Conservation (phyloP, 202 grass and related monocot species). For the Dendrocalamus latiflorus region DNA sequence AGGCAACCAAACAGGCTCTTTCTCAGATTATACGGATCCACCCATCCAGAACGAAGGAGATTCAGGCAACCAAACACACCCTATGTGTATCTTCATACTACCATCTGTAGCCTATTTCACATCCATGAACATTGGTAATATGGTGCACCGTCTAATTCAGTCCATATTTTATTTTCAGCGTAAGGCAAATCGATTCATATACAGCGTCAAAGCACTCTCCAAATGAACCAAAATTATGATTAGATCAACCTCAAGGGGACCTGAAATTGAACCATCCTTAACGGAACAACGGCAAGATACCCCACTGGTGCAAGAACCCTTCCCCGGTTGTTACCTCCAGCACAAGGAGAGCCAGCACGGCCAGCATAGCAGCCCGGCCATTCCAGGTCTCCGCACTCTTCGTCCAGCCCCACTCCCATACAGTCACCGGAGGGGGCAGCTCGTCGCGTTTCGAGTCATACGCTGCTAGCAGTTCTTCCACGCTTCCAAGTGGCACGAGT, state of each 20-base stretch:
- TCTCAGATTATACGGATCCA: too few relatives aligned
- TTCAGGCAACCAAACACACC: too few relatives aligned
- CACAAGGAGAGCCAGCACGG: constrained; percentile 66
- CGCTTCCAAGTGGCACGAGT: constrained; percentile 89
- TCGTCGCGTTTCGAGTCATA: constrained; percentile 81
- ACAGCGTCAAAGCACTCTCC: constrained; percentile 8
- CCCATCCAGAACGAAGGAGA: too few relatives aligned
- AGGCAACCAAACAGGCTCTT: too few relatives aligned
- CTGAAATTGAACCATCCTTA: background rate
- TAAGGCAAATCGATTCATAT: constrained; percentile 24
- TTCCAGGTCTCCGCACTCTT: constrained; percentile 99
- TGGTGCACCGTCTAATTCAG: background rate
- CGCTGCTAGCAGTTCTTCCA: constrained; percentile 81
- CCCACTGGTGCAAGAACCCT: constrained; percentile 96
- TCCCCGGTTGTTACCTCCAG: constrained; percentile 89
- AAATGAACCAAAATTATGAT: constrained; percentile 33
- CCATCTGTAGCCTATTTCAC: too few relatives aligned
- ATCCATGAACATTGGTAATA: background rate
- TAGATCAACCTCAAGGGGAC: background rate
- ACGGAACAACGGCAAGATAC: constrained; percentile 52
- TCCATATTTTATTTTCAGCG: background rate
- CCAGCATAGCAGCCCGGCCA: constrained; percentile 91
- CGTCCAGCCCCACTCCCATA: too few relatives aligned
- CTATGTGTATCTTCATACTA: too few relatives aligned
- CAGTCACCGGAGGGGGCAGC: constrained; percentile 81